These are phyloP conservation scores for Sporothrix pallida DNA, from an alignment of 2,329 filamentous ascomycete species.

Conservation along the genomic window DNA sequence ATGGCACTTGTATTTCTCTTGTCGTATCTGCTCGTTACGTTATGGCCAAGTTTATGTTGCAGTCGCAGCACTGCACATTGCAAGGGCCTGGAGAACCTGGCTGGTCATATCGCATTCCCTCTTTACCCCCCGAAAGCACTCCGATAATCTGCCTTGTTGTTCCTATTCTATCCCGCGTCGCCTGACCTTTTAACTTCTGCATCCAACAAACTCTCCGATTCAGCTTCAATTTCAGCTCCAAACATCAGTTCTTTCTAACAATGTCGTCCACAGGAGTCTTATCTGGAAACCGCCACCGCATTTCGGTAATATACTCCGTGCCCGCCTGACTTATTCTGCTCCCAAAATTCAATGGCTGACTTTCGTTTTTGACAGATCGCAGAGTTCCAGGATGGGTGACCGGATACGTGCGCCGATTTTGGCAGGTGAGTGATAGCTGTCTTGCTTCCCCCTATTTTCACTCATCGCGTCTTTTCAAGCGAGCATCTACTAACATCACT, in stretches of 20 bases:
- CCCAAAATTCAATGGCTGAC: too few species aligned
- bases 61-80: background rate
- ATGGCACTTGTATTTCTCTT: background rate
- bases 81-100: background rate
- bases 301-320: slow-evolving; percentile 67
- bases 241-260: background rate
- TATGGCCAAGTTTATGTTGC: background rate
- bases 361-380: slow-evolving; percentile 62
- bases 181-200: slow-evolving; percentile 1
- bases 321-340: too few species aligned
- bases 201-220: background rate
- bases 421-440: slow-evolving; percentile 74
- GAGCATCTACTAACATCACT: background rate
- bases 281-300: slow-evolving; percentile 99
- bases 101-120: background rate
- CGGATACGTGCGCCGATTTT: slow-evolving; percentile 93
- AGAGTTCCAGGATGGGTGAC: slow-evolving; percentile 88
- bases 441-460: background rate
- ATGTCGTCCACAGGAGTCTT: slow-evolving; percentile 67
- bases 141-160: background rate
- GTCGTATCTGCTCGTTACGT: background rate
- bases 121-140: background rate
- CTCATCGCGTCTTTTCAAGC: slow-evolving; percentile 10
- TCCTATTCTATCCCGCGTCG: slow-evolving; percentile 29
- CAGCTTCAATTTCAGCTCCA: background rate